Conservation (phyloP, 306 rosid genomes). For the Chamaecrista fasciculata region DNA sequence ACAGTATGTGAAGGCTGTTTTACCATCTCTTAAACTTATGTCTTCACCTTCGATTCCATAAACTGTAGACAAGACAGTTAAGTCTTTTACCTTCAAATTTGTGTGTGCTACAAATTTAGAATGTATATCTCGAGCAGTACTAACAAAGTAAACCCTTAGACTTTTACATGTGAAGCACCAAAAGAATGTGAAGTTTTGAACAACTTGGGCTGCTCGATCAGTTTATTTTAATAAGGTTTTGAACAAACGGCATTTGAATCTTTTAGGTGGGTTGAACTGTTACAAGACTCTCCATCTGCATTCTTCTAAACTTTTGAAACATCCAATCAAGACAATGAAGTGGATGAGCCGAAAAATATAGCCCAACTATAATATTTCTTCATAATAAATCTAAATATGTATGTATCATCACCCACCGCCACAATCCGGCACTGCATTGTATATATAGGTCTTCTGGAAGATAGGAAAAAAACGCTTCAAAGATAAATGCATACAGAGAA, state of each 20-base stretch:
- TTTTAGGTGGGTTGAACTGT: slow-evolving; percentile 34
- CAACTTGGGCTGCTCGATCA: neutral
- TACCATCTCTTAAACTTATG: neutral
- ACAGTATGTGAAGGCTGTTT: neutral
- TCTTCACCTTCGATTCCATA: slow-evolving; percentile 22
- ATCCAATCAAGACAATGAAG: slow-evolving; percentile 26
- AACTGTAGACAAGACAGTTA: slow-evolving; percentile 24
- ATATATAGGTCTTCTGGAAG: slow-evolving; percentile 40
- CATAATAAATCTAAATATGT: slow-evolving; percentile 12
- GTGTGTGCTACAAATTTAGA: neutral
- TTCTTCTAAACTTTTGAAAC: slow-evolving; percentile 10
- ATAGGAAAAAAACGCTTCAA: slow-evolving; percentile 22
- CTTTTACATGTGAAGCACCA: slow-evolving; percentile 6
- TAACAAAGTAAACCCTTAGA: slow-evolving; percentile 23
- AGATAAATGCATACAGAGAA: slow-evolving; percentile 5
- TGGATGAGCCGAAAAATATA: slow-evolving; percentile 37
- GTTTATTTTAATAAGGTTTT: slow-evolving; percentile 28
- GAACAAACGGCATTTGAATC: slow-evolving; percentile 41
- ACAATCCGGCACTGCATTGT: neutral
- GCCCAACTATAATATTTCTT: slow-evolving; percentile 34
- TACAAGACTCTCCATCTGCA: slow-evolving; percentile 21
- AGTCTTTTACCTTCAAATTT: neutral
- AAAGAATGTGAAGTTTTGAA: slow-evolving; percentile 28
- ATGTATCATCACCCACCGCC: slow-evolving; percentile 17
- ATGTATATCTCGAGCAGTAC: neutral